Percentiles rank a stretch among this genome's conserved stretches.
Conservation (phyloP, 1,284 basidiomycete genomes). For the Irpex sp. region DNA sequence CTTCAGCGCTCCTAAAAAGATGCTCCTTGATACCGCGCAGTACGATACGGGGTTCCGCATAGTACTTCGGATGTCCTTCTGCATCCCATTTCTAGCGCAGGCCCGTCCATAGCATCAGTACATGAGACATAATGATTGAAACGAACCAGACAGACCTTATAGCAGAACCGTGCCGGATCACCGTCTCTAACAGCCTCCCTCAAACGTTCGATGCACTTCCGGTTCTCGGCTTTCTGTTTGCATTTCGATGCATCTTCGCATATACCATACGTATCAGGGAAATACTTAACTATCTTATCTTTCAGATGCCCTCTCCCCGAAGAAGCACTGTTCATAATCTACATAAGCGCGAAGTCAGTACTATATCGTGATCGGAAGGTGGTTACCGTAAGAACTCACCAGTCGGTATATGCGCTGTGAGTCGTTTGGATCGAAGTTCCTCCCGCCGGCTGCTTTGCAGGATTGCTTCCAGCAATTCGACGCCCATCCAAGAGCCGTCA, state of each 20-base stretch:
- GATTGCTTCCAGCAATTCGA: neutral
- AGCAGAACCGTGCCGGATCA: neutral
- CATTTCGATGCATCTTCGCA: neutral
- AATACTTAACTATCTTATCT: neutral
- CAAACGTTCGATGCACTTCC: neutral
- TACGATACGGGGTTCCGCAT: slow-evolving; percentile 1
- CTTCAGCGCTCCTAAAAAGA: neutral
- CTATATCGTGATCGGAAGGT: neutral
- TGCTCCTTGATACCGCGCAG: slow-evolving; percentile 3
- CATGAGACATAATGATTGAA: too few relatives aligned
- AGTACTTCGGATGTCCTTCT: neutral
- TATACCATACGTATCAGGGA: neutral
- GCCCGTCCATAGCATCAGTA: too few relatives aligned
- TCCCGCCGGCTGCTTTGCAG: neutral
- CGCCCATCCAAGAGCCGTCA: neutral
- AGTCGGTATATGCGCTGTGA: neutral
- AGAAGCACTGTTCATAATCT: neutral
- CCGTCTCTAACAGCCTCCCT: neutral
- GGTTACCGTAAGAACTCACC: neutral
- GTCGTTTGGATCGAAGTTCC: neutral
- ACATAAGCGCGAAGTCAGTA: neutral
- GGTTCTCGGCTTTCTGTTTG: neutral
- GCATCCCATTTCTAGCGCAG: slow-evolving; percentile 1
- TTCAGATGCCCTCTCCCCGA: neutral
- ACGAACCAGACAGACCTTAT: neutral